Percentiles rank a stretch among this genome's conserved stretches.
Conservation (phyloP, 768 basidiomycete species). For the Tulasnella calospora region DNA sequence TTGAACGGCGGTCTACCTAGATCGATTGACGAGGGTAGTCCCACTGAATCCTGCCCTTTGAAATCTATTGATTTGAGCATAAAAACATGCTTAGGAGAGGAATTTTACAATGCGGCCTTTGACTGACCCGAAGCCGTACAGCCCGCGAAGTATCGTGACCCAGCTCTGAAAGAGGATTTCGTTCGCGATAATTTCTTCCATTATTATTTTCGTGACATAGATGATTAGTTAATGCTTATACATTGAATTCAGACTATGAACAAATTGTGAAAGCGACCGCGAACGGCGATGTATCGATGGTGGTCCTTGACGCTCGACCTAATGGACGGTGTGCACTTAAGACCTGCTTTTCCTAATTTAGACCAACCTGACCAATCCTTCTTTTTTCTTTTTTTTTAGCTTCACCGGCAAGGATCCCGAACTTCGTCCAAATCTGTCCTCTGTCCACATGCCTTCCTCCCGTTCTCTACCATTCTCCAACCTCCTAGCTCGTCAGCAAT, state of each 20-base stretch:
- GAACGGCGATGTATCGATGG: conserved; percentile 42
- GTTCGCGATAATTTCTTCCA: conserved; percentile 48
- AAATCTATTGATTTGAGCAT: neutral
- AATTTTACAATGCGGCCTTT: neutral
- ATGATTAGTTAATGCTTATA: neutral
- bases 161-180: conserved; percentile 47
- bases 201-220: neutral
- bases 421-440: conserved; percentile 79
- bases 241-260: conserved; percentile 57
- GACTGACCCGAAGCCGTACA: neutral
- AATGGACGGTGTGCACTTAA: conserved; percentile 57
- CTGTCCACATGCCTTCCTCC: conserved; percentile 89
- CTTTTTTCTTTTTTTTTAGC: too few relatives aligned
- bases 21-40: conserved; percentile 65
- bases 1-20: conserved; percentile 88
- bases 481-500: conserved; percentile 51
- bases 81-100: neutral
- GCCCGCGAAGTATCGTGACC: conserved; percentile 46
- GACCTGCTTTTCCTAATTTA: too few relatives aligned
- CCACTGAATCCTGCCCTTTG: conserved; percentile 42
- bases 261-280: conserved; percentile 60
- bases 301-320: conserved; percentile 86
- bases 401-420: conserved; percentile 82
- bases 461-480: conserved; percentile 75
- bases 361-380: neutral